These are phyloP conservation scores for Lentinula detonsa DNA, from an alignment of 768 basidiomycete species.

Conservation along the genomic window DNA sequence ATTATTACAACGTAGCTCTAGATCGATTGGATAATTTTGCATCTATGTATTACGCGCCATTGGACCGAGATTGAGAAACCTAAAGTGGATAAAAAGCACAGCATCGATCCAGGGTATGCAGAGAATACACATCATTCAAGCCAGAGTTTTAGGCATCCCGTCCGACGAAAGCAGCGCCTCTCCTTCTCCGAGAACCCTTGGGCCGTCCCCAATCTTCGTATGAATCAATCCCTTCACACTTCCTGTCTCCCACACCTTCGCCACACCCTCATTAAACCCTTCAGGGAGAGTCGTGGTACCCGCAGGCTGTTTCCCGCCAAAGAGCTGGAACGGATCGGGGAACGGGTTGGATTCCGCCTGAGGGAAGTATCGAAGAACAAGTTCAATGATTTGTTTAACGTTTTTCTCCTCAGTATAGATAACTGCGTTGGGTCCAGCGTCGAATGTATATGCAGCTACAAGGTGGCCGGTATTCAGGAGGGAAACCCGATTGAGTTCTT, in stretches of 20 bases:
- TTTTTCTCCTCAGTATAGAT: constrained; percentile 83
- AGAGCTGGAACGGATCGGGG: constrained; percentile 69
- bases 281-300: constrained; percentile 45
- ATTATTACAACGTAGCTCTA: too few species aligned
- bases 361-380: constrained; percentile 85
- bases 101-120: too few species aligned
- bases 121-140: too few species aligned
- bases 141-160: constrained; percentile 55
- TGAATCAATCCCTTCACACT: constrained; percentile 89
- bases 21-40: too few species aligned
- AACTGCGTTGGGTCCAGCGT: constrained; percentile 98
- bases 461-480: constrained; percentile 49
- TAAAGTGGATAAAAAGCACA: too few species aligned
- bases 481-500: constrained; percentile 86
- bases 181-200: constrained; percentile 55
- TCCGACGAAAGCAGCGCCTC: constrained; percentile 62
- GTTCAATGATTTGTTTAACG: constrained; percentile 68
- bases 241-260: constrained; percentile 65
- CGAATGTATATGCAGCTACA: constrained; percentile 97
- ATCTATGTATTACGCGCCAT: too few species aligned
- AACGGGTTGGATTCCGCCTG: constrained; percentile 55
- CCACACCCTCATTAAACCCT: constrained; percentile 78
- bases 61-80: too few species aligned
- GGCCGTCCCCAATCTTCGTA: constrained; percentile 90
- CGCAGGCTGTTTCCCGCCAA: constrained; percentile 33